Evolutionary conservation across 176 grass and related monocot genomes (phyloP).

Genomic region (Microstegium vimineum): DNA sequence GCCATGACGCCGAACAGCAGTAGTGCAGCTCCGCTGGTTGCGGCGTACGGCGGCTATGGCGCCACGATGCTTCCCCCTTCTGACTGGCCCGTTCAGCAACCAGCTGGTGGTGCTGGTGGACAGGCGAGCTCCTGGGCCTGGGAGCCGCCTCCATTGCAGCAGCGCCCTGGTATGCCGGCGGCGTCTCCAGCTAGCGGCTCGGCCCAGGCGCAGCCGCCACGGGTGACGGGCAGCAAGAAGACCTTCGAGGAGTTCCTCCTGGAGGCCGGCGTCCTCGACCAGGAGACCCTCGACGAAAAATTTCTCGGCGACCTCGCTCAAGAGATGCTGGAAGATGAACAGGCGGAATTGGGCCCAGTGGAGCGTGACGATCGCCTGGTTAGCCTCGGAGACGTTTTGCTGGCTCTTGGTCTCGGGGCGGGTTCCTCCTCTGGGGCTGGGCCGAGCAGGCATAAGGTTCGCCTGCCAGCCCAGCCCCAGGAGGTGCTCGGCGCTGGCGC

Average conservation of each 20-base stretch:
- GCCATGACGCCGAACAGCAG: background rate
- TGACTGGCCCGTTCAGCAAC: background rate
- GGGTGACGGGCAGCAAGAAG: background rate
- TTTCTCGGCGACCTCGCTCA: background rate
- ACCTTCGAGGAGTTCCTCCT: conserved; percentile 3
- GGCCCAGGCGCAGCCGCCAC: background rate
- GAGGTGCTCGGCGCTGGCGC: background rate
- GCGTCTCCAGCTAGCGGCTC: background rate
- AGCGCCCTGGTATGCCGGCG: background rate
- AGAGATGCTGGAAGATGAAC: background rate
- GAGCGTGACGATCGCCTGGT: background rate
- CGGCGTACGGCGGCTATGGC: background rate
- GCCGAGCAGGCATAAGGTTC: background rate
- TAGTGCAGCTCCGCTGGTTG: background rate
- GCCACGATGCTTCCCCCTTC: background rate
- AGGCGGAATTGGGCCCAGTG: background rate
- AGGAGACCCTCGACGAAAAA: background rate
- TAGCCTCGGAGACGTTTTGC: no score
- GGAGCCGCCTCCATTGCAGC: background rate
- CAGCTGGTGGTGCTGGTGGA: background rate
- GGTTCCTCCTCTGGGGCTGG: background rate
- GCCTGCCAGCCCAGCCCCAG: background rate
- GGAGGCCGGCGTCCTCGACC: background rate
- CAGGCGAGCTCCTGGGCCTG: background rate
- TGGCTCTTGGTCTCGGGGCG: background rate